These are phyloP conservation scores for Cytospora piceae DNA, from an alignment of 2,329 filamentous ascomycete genomes.

Conservation along the genomic window DNA sequence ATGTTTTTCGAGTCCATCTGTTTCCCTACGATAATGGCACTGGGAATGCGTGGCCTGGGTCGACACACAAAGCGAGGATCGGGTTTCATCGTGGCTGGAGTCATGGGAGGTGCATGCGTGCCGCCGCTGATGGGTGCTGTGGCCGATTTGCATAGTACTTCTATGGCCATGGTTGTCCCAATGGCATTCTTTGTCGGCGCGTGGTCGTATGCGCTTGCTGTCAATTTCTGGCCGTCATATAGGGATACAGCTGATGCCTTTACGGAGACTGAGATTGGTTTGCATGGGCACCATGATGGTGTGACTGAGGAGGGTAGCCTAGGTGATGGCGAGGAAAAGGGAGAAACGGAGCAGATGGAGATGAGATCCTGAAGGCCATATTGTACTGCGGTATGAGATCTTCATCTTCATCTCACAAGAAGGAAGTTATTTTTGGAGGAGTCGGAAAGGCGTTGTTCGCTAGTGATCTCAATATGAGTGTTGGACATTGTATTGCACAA, in stretches of 20 bases:
- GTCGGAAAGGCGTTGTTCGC: too few species aligned
- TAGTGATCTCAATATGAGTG: too few species aligned
- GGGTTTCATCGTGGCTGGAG: constrained; percentile 71
- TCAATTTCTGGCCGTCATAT: constrained; percentile 71
- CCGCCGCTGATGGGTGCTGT: constrained; percentile 72
- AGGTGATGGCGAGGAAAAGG: constrained; percentile 31
- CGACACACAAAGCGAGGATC: constrained; percentile 77
- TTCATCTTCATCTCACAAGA: not conserved
- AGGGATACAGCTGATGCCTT: constrained; percentile 64
- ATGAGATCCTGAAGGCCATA: not conserved
- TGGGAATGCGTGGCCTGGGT: constrained; percentile 76
- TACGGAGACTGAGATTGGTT: constrained; percentile 49
- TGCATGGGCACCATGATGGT: constrained; percentile 33
- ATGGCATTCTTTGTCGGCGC: constrained; percentile 61
- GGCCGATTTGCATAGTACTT: constrained; percentile 64
- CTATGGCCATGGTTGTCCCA: constrained; percentile 69
- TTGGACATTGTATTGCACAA: too few species aligned
- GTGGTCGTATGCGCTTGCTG: constrained; percentile 59
- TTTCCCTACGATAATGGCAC: constrained; percentile 80
- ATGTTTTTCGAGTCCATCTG: constrained; percentile 81
- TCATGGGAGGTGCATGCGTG: constrained; percentile 73
- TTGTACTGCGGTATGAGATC: not conserved
- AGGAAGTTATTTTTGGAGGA: too few species aligned
- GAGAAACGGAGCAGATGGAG: constrained; percentile 19
- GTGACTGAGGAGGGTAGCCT: constrained; percentile 22